Conservation (phyloP, 495 filamentous ascomycete genomes). For the Wilcoxina mikolae region DNA sequence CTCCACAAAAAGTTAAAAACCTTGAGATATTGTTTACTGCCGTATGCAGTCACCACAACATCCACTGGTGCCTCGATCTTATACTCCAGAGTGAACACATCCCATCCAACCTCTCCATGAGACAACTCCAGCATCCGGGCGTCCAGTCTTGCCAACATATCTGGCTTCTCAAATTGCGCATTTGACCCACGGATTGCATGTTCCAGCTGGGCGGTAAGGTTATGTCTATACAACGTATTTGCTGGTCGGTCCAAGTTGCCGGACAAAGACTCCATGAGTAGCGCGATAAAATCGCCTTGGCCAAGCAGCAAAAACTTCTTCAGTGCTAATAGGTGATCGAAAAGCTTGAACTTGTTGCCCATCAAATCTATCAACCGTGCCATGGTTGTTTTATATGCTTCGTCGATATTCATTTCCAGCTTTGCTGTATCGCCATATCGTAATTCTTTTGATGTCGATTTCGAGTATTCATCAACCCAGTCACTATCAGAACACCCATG, state of each 20-base stretch:
- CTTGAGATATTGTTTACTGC: constrained; percentile 89
- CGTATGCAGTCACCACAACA: constrained; percentile 90
- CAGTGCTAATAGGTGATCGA: constrained; percentile 78
- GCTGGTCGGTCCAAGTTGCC: constrained; percentile 90
- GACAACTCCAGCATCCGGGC: constrained; percentile 90
- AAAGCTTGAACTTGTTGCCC: constrained; percentile 82
- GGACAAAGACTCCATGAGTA: constrained; percentile 92
- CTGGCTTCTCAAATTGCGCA: constrained; percentile 86
- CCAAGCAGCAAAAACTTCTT: constrained; percentile 92
- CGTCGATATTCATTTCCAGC: constrained; percentile 81
- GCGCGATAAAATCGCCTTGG: constrained; percentile 91
- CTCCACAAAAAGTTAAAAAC: constrained; percentile 99
- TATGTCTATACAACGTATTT: constrained; percentile 85
- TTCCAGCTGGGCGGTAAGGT: constrained; percentile 87
- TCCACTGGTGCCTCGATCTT: constrained; percentile 96
- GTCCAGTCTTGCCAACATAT: constrained; percentile 82
- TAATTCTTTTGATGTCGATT: constrained; percentile 79
- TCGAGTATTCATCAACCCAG: constrained; percentile 96
- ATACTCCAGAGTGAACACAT: constrained; percentile 98
- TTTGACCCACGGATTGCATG: constrained; percentile 96
- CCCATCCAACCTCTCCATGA: constrained; percentile 97
- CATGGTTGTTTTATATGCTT: constrained; percentile 97
- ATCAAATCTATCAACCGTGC: constrained; percentile 86
- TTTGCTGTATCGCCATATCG: constrained; percentile 87
- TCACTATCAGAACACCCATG: constrained; percentile 83